Percentiles rank a stretch among this genome's conserved stretches.
These are phyloP conservation scores for Penicillium sp. DNA, from an alignment of 2,329 filamentous ascomycete genomes.

Conservation along the genomic window DNA sequence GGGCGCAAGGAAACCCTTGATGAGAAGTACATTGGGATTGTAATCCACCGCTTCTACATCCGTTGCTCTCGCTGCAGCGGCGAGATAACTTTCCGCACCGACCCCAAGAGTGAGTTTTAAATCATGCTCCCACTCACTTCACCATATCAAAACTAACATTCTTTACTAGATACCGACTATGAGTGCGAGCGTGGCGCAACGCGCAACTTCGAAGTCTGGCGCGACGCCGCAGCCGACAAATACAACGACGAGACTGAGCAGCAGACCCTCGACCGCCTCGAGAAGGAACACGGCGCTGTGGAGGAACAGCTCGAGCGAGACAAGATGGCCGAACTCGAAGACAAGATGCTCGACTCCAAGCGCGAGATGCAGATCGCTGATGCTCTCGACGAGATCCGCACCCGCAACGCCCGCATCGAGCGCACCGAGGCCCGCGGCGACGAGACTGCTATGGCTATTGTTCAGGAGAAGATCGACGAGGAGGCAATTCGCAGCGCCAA, in stretches of 20 bases:
- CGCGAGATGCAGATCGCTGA: constrained; percentile 96
- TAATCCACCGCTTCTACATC: constrained; percentile 88
- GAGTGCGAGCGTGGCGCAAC: constrained; percentile 77
- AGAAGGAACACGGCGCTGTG: constrained; percentile 68
- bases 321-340: constrained; percentile 92
- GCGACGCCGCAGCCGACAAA: constrained; percentile 60
- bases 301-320: constrained; percentile 71
- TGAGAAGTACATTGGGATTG: constrained; percentile 83
- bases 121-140: neutral
- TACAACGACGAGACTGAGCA: constrained; percentile 74
- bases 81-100: constrained; percentile 91
- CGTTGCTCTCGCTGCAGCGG: constrained; percentile 81
- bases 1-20: constrained; percentile 89
- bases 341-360: constrained; percentile 89
- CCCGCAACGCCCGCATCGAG: constrained; percentile 84
- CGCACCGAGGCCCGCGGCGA: constrained; percentile 67
- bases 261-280: constrained; percentile 78
- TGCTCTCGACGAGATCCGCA: constrained; percentile 90
- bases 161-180: constrained; percentile 68
- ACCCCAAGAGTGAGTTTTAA: constrained; percentile 70
- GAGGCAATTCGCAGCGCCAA: constrained; percentile 27
- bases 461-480: constrained; percentile 39
- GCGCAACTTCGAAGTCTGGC: constrained; percentile 91
- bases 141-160: neutral
- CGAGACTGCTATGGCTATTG: constrained; percentile 57